These are phyloP conservation scores for Fraxinus sp. DNA, from an alignment of 305 asterid species.

Conservation along the genomic window DNA sequence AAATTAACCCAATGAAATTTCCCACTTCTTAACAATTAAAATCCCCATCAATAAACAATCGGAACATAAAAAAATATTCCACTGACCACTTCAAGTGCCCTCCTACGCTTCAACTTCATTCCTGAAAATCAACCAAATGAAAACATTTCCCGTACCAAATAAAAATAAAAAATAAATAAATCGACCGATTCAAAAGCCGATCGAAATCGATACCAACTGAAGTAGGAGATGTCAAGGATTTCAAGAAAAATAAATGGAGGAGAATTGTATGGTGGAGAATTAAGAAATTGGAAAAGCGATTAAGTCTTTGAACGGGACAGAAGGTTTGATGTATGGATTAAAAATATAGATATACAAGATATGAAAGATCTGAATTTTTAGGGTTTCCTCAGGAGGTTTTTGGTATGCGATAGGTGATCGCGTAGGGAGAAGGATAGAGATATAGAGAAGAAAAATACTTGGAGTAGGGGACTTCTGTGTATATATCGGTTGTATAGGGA, in stretches of 20 bases:
- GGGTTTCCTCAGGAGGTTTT: constrained; percentile 62
- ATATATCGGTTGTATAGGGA: background rate
- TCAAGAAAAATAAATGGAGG: constrained; percentile 29
- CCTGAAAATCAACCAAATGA: constrained; percentile 49
- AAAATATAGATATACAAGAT: constrained; percentile 13
- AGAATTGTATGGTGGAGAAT: constrained; percentile 39
- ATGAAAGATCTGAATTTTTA: constrained; percentile 41
- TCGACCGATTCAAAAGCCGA: constrained; percentile 53
- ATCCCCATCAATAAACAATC: constrained; percentile 8
- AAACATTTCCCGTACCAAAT: constrained; percentile 55
- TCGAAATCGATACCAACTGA: constrained; percentile 19
- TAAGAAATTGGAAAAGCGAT: constrained; percentile 17
- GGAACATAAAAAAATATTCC: constrained; percentile 25
- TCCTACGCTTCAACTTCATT: constrained; percentile 91
- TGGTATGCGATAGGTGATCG: constrained; percentile 49
- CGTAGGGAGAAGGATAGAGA: constrained; percentile 16
- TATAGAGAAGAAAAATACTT: constrained; percentile 5
- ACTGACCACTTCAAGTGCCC: constrained; percentile 97
- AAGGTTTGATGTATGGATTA: constrained; percentile 4
- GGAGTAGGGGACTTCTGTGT: background rate
- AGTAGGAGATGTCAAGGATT: constrained; percentile 19
- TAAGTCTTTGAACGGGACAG: constrained; percentile 16
- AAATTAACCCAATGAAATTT: background rate
- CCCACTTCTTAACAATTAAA: background rate
- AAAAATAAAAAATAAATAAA: constrained; percentile 24